These are phyloP conservation scores for Pichia inconspicua DNA, from an alignment of 1,139 yeast species.

Conservation along the genomic window DNA sequence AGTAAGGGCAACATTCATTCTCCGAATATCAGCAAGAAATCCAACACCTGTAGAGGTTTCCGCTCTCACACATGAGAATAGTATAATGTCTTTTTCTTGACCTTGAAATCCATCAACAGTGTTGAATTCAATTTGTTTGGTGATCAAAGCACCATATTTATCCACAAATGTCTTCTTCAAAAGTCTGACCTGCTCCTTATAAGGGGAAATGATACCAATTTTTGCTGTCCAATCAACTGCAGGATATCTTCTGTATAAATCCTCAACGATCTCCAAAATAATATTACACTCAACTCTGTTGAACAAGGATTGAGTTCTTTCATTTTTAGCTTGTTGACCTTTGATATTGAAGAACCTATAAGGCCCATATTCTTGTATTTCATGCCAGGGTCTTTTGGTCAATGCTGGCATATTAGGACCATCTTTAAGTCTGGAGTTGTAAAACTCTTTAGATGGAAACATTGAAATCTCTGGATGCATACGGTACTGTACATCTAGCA, in stretches of 20 bases:
- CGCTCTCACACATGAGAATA: slow-evolving; percentile 93
- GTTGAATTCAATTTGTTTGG: slow-evolving; percentile 72
- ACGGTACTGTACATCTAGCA: slow-evolving; percentile 92
- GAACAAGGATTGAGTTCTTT: slow-evolving; percentile 58
- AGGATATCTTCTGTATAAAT: slow-evolving; percentile 45
- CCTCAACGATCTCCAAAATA: slow-evolving; percentile 61
- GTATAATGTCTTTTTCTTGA: slow-evolving; percentile 89
- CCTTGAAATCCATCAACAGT: slow-evolving; percentile 99
- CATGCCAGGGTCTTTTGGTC: slow-evolving; percentile 75
- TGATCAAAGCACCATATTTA: slow-evolving; percentile 55
- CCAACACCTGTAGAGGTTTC: slow-evolving; percentile 54
- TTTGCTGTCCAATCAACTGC: slow-evolving; percentile 53
- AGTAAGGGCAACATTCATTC: slow-evolving; percentile 94
- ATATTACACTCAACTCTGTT: slow-evolving; percentile 65
- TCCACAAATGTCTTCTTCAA: slow-evolving; percentile 50
- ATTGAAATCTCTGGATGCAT: slow-evolving; percentile 90
- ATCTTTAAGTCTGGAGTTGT: slow-evolving; percentile 60
- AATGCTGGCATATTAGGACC: slow-evolving; percentile 60
- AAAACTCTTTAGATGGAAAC: slow-evolving; percentile 84
- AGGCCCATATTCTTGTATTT: slow-evolving; percentile 45
- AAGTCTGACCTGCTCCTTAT: slow-evolving; percentile 72
- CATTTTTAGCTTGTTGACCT: slow-evolving; percentile 56
- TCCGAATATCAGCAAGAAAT: slow-evolving; percentile 77
- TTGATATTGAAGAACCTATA: slow-evolving; percentile 71
- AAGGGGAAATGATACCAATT: slow-evolving; percentile 91